Evolutionary conservation across 768 basidiomycete species (phyloP).

Genomic region (Trametes gibbosa): DNA sequence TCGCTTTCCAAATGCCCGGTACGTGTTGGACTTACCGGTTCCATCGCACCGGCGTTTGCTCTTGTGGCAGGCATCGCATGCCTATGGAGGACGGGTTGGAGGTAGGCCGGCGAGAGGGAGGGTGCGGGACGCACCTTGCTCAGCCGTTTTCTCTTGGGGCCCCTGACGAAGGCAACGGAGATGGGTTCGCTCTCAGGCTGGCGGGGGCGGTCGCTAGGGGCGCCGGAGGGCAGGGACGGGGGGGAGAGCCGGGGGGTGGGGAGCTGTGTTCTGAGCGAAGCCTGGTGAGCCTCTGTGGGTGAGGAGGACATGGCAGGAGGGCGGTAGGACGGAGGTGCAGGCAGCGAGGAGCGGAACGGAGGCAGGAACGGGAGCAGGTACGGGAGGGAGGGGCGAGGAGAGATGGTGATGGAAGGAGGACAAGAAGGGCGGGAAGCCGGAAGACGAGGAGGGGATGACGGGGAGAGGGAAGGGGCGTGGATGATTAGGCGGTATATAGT

Average conservation of each 20-base stretch:
- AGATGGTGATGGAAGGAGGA: slow-evolving; percentile 8
- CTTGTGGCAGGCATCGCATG: slow-evolving; percentile 84
- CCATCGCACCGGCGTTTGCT: slow-evolving; percentile 84
- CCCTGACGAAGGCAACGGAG: slow-evolving; percentile 46
- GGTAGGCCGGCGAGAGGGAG: neutral
- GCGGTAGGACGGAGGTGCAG: neutral
- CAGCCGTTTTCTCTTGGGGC: slow-evolving; percentile 52
- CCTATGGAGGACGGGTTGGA: slow-evolving; percentile 31
- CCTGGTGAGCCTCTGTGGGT: slow-evolving; percentile 7
- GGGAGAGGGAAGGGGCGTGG: neutral
- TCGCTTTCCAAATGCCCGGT: slow-evolving; percentile 1
- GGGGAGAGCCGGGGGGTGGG: slow-evolving; percentile 1
- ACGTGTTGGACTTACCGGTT: slow-evolving; percentile 48
- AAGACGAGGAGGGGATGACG: neutral
- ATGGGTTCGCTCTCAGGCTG: slow-evolving; percentile 31
- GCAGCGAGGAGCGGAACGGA: neutral
- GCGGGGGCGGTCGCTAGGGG: slow-evolving; percentile 6
- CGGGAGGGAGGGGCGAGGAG: neutral
- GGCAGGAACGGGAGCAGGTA: neutral
- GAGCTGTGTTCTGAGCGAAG: neutral
- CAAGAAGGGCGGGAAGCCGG: slow-evolving; percentile 32
- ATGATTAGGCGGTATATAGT: no score
- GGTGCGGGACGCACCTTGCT: slow-evolving; percentile 40
- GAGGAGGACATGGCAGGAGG: neutral
- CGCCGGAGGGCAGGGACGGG: slow-evolving; percentile 2